These are phyloP conservation scores for Auxenochlorella pyrenoidosa DNA, from an alignment of 139 green algal genomes.

Conservation along the genomic window DNA sequence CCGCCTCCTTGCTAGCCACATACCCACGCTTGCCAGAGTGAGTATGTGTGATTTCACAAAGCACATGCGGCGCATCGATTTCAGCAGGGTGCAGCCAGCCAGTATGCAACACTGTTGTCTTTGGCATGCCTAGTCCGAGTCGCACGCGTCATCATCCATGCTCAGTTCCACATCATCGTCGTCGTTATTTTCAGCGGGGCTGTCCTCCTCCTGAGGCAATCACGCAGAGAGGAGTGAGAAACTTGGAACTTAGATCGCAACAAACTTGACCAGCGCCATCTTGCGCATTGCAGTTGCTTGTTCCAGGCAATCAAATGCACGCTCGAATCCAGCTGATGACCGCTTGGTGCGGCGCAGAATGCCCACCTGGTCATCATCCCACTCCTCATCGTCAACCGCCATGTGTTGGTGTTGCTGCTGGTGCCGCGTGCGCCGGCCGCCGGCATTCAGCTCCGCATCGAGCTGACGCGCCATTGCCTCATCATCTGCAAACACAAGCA, in stretches of 20 bases:
- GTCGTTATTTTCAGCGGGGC: background rate
- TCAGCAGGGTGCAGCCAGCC: too few relatives aligned
- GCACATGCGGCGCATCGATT: too few relatives aligned
- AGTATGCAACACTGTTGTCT: too few relatives aligned
- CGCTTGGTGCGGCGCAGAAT: background rate
- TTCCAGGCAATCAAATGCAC: background rate
- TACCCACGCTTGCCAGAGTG: too few relatives aligned
- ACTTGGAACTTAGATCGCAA: background rate
- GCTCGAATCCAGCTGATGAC: background rate
- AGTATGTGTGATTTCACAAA: too few relatives aligned
- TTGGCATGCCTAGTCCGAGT: too few relatives aligned
- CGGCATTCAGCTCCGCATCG: conserved; percentile 36
- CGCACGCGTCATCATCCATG: background rate
- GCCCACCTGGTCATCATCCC: background rate
- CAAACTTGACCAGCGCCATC: background rate
- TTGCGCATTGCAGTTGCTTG: background rate
- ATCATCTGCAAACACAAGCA: background rate
- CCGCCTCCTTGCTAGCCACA: too few relatives aligned
- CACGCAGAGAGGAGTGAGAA: background rate
- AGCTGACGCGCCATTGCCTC: conserved; percentile 30
- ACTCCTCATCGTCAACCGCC: background rate
- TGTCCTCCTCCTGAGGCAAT: background rate
- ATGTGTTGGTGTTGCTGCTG: background rate
- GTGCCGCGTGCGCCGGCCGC: background rate
- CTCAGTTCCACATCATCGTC: background rate